Conservation (phyloP, 2,329 filamentous ascomycete species). For the Trichoderma sp. region DNA sequence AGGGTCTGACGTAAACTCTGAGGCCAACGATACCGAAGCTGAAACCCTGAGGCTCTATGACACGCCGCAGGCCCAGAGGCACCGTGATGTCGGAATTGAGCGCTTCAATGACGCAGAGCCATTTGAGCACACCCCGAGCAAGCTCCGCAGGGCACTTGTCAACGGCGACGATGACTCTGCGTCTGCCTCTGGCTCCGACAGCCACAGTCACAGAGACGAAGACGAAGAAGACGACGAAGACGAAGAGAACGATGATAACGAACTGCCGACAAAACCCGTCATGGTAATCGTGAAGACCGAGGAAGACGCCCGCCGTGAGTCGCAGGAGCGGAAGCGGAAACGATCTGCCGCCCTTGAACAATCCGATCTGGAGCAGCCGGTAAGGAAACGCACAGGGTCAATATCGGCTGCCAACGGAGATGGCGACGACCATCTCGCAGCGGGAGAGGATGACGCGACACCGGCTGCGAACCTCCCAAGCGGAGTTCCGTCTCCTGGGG, state of each 20-base stretch:
- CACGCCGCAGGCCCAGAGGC: conserved; percentile 73
- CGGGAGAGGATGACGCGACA: conserved; percentile 41
- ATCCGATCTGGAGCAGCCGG: conserved; percentile 52
- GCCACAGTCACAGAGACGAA: conserved; percentile 34
- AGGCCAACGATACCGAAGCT: conserved; percentile 74
- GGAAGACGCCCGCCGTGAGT: conserved; percentile 41
- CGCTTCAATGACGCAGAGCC: conserved; percentile 57
- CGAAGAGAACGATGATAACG: conserved; percentile 45
- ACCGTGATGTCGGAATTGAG: conserved; percentile 64
- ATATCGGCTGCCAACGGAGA: conserved; percentile 48
- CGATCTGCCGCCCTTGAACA: conserved; percentile 51
- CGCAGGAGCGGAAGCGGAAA: conserved; percentile 54
- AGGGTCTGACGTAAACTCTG: conserved; percentile 46
- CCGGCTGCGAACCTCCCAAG: conserved; percentile 42
- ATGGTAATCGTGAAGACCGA: conserved; percentile 38
- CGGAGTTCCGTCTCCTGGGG: conserved; percentile 49
- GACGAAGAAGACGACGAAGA: conserved; percentile 44
- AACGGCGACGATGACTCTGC: conserved; percentile 46
- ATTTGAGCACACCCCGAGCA: conserved; percentile 74
- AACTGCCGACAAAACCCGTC: conserved; percentile 41
- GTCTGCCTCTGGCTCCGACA: conserved; percentile 47
- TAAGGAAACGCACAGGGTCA: conserved; percentile 59
- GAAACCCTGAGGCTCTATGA: conserved; percentile 92
- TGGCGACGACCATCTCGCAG: conserved; percentile 38
- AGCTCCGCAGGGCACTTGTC: conserved; percentile 62